These are phyloP conservation scores for Colletotrichum incanum DNA, from an alignment of 2,329 filamentous ascomycete genomes.

Conservation along the genomic window DNA sequence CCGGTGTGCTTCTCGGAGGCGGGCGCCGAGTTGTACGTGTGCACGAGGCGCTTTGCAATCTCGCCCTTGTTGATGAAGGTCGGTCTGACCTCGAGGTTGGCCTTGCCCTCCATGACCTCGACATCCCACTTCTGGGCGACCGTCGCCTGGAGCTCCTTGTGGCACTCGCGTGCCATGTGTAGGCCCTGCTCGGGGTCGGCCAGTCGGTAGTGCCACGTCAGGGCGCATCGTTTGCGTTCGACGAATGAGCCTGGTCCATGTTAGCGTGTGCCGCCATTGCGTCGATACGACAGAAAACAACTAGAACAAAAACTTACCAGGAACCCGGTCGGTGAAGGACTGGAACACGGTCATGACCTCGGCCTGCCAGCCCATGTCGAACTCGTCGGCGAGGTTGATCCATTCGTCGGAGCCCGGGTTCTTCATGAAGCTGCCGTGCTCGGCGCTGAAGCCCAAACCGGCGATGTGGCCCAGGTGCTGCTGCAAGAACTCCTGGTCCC, in stretches of 20 bases:
- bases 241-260: slow-evolving; percentile 81
- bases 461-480: slow-evolving; percentile 94
- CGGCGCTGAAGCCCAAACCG: slow-evolving; percentile 92
- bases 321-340: slow-evolving; percentile 88
- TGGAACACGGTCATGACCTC: slow-evolving; percentile 90
- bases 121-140: slow-evolving; percentile 88
- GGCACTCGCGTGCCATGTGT: slow-evolving; percentile 85
- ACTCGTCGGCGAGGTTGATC: slow-evolving; percentile 89
- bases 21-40: slow-evolving; percentile 74
- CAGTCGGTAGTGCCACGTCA: slow-evolving; percentile 97
- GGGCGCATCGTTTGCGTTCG: slow-evolving; percentile 91
- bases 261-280: neutral
- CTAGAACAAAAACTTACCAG: slow-evolving; percentile 69
- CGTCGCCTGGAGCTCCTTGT: slow-evolving; percentile 83
- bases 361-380: slow-evolving; percentile 93
- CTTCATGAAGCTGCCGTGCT: slow-evolving; percentile 96
- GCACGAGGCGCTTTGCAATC: slow-evolving; percentile 87
- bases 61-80: slow-evolving; percentile 99
- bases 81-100: slow-evolving; percentile 96
- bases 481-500: slow-evolving; percentile 91
- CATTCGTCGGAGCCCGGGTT: slow-evolving; percentile 83
- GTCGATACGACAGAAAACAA: neutral
- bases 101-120: slow-evolving; percentile 97
- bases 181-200: slow-evolving; percentile 89
- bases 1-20: slow-evolving; percentile 61